These are phyloP conservation scores for Solanum neorickii DNA, from an alignment of 257 asterid genomes.

Conservation along the genomic window DNA sequence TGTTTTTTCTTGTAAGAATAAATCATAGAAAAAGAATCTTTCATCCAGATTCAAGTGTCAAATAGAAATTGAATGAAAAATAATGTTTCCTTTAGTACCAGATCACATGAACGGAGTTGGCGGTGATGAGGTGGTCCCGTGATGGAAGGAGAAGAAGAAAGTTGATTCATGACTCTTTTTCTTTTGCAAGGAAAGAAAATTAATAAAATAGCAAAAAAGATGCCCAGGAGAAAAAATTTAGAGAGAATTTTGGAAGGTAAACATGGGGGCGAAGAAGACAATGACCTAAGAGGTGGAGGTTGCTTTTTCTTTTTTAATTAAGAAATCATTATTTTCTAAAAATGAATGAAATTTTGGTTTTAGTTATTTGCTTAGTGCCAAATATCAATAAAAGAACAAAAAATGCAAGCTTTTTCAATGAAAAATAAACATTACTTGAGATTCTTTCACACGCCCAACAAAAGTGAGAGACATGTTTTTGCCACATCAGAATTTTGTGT, in stretches of 20 bases:
- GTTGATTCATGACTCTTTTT: not conserved
- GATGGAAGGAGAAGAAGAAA: not conserved
- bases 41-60: not conserved
- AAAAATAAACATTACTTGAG: not conserved
- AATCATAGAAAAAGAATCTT: not conserved
- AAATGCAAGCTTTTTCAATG: not conserved
- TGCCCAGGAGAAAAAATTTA: not conserved
- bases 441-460: not conserved
- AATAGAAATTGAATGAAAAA: not conserved
- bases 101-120: not conserved
- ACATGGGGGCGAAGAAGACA: not conserved
- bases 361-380: not conserved
- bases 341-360: not conserved
- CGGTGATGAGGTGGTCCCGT: not conserved
- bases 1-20: not conserved
- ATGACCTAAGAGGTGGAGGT: not conserved
- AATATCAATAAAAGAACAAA: not conserved
- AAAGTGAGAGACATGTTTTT: not conserved
- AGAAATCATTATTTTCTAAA: not conserved
- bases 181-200: not conserved
- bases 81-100: not conserved
- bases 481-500: not conserved
- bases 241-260: not conserved
- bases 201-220: not conserved
- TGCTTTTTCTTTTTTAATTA: not conserved